phyloP scores from a whole-genome alignment of 257 asterid genomes.

The Gentiana dahurica region DNA sequence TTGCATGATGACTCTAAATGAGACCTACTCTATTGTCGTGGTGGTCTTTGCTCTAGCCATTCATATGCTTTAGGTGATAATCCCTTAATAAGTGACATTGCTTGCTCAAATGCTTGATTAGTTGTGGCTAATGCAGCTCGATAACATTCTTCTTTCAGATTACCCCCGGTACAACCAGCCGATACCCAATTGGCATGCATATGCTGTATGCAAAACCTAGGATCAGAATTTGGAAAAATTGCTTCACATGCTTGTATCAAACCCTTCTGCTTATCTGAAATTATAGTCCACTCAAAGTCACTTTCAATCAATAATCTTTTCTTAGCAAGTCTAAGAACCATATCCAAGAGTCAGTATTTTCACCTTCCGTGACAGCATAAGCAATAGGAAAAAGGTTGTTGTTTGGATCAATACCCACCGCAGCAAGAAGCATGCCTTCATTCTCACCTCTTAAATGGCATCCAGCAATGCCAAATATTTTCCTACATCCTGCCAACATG shows the following conservation, averaged over 20 bases:
- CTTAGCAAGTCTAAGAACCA: neutral
- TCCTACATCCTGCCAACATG: neutral
- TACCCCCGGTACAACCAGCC: neutral
- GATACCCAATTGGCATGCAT: neutral
- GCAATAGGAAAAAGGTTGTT: neutral
- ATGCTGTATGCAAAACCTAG: neutral
- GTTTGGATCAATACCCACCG: neutral
- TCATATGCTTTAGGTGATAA: no score
- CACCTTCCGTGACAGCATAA: neutral
- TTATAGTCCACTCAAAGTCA: neutral
- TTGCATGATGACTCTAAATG: neutral
- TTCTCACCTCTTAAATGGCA: neutral
- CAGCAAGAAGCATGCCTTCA: neutral
- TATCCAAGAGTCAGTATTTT: neutral
- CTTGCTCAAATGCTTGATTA: neutral
- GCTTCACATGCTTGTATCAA: neutral
- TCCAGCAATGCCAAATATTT: neutral
- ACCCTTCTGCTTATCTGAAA: slow-evolving; percentile 5
- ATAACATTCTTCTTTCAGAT: no score
- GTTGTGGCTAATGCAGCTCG: neutral
- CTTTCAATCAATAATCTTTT: neutral
- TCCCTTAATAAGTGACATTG: neutral
- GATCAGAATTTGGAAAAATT: neutral
- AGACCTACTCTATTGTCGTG: neutral
- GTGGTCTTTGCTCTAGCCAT: neutral